Evolutionary conservation across 192 early-diverging fungal genomes (phyloP).

Genomic region (Borealophlyctis nickersoniae): DNA sequence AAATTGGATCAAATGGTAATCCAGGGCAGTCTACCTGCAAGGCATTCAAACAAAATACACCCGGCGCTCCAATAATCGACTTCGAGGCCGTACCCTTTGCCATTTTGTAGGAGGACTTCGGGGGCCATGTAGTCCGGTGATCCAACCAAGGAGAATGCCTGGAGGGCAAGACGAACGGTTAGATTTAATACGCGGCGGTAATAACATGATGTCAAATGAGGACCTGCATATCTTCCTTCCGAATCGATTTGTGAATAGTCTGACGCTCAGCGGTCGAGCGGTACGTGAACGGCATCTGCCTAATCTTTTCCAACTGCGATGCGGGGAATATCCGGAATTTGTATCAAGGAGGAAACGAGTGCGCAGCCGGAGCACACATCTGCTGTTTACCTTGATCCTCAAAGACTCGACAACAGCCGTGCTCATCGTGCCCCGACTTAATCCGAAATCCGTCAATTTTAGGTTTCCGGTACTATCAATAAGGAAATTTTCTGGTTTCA

Average conservation of each 20-base stretch:
- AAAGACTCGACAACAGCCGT: slow-evolving; percentile 26
- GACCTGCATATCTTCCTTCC: slow-evolving; percentile 36
- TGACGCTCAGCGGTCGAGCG: slow-evolving; percentile 30
- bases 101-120: slow-evolving; percentile 62
- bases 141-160: slow-evolving; percentile 80
- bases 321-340: too few species aligned
- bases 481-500: slow-evolving; percentile 59
- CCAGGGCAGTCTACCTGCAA: slow-evolving; percentile 51
- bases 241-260: slow-evolving; percentile 42
- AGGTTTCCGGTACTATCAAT: slow-evolving; percentile 57
- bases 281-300: slow-evolving; percentile 26
- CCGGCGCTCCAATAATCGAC: slow-evolving; percentile 78
- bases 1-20: too few species aligned
- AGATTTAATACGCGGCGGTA: not conserved
- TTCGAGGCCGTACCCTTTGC: slow-evolving; percentile 58
- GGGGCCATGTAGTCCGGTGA: slow-evolving; percentile 94
- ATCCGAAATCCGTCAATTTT: slow-evolving; percentile 85
- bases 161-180: slow-evolving; percentile 7
- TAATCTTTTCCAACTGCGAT: slow-evolving; percentile 43
- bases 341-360: too few species aligned
- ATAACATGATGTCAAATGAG: slow-evolving; percentile 3
- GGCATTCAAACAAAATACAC: slow-evolving; percentile 75
- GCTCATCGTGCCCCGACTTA: slow-evolving; percentile 47
- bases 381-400: slow-evolving; percentile 19
- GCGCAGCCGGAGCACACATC: not conserved